A percentile compares a stretch with the other conserved stretches of the same genome.
phyloP scores from a whole-genome alignment of 176 grass and related monocot species.

The Raddia distichophylla region DNA sequence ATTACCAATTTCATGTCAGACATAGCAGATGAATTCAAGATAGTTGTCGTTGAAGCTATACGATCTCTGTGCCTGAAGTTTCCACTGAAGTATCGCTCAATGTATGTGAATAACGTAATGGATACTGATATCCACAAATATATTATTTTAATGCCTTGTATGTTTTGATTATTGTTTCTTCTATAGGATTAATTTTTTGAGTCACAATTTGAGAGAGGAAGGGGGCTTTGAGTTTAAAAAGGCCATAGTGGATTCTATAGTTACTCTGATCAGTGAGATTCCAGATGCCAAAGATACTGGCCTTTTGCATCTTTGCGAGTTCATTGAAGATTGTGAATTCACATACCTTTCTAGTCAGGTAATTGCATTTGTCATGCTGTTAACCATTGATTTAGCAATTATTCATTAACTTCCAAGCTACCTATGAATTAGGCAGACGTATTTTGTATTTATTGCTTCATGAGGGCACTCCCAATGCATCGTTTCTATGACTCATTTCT shows the following conservation, averaged over 20 bases:
- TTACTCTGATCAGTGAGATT: conserved; percentile 91
- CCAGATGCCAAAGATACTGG: conserved; percentile 95
- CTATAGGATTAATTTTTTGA: conserved; percentile 90
- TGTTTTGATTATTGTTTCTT: conserved; percentile 34
- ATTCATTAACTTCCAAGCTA: conserved; percentile 28
- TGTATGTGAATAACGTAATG: conserved; percentile 59
- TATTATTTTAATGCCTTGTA: neutral
- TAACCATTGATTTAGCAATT: conserved; percentile 8
- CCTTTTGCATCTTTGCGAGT: conserved; percentile 93
- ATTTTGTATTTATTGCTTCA: conserved; percentile 7
- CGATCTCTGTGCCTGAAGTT: conserved; percentile 92
- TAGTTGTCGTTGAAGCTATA: conserved; percentile 97
- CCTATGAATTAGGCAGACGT: conserved; percentile 16
- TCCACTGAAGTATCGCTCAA: conserved; percentile 91
- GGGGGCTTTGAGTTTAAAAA: conserved; percentile 98
- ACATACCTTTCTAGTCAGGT: conserved; percentile 98
- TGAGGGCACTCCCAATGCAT: neutral
- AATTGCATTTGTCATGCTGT: conserved; percentile 34
- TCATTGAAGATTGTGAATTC: conserved; percentile 99
- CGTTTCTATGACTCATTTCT: no score
- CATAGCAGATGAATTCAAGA: conserved; percentile 99
- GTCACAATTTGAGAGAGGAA: conserved; percentile 96
- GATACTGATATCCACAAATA: conserved; percentile 4
- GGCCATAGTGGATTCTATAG: conserved; percentile 94
- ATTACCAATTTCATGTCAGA: conserved; percentile 97